phyloP scores from a whole-genome alignment of 176 grass and related monocot genomes.

The Melocanna baccifera region DNA sequence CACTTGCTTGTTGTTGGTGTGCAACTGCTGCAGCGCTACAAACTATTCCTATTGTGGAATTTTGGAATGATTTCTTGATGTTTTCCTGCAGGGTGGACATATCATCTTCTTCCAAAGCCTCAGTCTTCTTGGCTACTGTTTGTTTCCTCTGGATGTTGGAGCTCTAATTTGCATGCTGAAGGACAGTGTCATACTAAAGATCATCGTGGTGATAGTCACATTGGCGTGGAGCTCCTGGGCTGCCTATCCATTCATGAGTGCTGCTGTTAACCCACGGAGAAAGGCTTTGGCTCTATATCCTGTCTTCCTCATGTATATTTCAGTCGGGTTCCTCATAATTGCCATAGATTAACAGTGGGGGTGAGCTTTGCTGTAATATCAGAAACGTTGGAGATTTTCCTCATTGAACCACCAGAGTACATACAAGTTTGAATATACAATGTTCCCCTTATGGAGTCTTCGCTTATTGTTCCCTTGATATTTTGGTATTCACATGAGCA shows the following conservation, averaged over 20 bases:
- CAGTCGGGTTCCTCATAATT: constrained; percentile 93
- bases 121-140: constrained; percentile 92
- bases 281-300: constrained; percentile 92
- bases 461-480: constrained; percentile 18
- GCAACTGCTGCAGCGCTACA: background rate
- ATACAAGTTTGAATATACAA: constrained; percentile 33
- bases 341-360: constrained; percentile 63
- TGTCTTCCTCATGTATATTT: constrained; percentile 97
- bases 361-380: constrained; percentile 26
- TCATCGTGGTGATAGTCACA: constrained; percentile 69
- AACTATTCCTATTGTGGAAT: background rate
- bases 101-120: constrained; percentile 99
- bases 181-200: constrained; percentile 85
- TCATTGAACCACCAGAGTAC: constrained; percentile 26
- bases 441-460: background rate
- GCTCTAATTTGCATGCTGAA: constrained; percentile 88
- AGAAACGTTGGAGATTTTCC: constrained; percentile 22
- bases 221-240: constrained; percentile 98
- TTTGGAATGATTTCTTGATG: background rate
- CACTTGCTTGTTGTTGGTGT: background rate
- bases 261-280: constrained; percentile 89
- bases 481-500: constrained; percentile 25
- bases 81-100: constrained; percentile 73
- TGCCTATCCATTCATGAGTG: constrained; percentile 99
- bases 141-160: constrained; percentile 91